Percentiles rank a stretch among this genome's conserved stretches.
phyloP scores from a whole-genome alignment of 139 green algal genomes.

The Tetraselmis striata region DNA sequence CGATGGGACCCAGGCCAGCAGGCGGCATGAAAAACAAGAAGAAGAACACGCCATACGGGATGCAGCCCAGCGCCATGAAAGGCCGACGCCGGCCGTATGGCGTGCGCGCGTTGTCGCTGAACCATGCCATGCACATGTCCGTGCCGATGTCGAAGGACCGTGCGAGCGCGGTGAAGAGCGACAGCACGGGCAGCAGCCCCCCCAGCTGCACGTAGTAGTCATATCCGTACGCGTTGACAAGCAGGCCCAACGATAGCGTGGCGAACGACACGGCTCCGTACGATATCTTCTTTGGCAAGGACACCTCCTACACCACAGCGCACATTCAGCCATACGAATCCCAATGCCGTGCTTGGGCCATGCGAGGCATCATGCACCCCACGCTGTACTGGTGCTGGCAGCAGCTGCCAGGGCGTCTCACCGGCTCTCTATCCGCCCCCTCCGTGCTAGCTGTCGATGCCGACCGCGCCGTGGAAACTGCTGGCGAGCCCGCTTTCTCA shows the following conservation, averaged over 20 bases:
- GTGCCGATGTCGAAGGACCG: conserved; percentile 26
- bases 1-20: neutral
- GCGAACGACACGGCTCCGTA: conserved; percentile 22
- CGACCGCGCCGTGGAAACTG: too few relatives aligned
- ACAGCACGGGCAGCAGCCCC: conserved; percentile 21
- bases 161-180: conserved; percentile 30
- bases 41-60: conserved; percentile 19
- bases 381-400: too few relatives aligned
- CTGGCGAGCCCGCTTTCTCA: too few relatives aligned
- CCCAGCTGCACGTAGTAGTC: conserved; percentile 27
- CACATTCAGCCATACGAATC: too few relatives aligned
- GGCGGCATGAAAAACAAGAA: conserved; percentile 16
- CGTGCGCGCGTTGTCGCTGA: conserved; percentile 12
- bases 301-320: neutral
- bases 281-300: conserved; percentile 7
- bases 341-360: too few relatives aligned
- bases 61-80: conserved; percentile 14
- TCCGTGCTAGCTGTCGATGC: too few relatives aligned
- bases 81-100: conserved; percentile 20
- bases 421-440: too few relatives aligned
- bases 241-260: conserved; percentile 21
- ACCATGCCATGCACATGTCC: conserved; percentile 27
- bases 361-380: too few relatives aligned
- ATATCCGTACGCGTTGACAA: conserved; percentile 20
- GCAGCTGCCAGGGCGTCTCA: too few relatives aligned